Percentiles rank a stretch among this genome's conserved stretches.
These are phyloP conservation scores for Apodospora peruviana DNA, from an alignment of 495 filamentous ascomycete genomes.

Conservation along the genomic window DNA sequence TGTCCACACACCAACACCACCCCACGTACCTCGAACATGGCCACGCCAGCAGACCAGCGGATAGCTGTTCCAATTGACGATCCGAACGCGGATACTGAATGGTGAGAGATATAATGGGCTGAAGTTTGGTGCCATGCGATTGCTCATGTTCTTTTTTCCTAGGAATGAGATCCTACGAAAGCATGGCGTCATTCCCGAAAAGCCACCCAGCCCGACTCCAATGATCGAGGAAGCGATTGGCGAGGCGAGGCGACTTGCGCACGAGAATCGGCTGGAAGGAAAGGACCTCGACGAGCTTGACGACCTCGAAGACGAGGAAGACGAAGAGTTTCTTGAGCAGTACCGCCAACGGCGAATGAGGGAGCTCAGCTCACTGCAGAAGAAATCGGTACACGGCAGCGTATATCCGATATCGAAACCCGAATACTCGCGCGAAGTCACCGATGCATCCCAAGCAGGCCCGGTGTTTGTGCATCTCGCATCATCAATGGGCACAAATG, in stretches of 20 bases:
- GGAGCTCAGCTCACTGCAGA: slow-evolving; percentile 69
- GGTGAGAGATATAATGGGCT: slow-evolving; percentile 45
- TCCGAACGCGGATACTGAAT: slow-evolving; percentile 97
- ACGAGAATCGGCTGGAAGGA: slow-evolving; percentile 87
- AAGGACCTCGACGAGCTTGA: slow-evolving; percentile 91
- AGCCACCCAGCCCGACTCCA: slow-evolving; percentile 87
- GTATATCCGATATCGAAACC: slow-evolving; percentile 93
- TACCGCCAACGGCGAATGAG: slow-evolving; percentile 80
- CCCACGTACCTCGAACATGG: too few species aligned
- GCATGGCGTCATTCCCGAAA: slow-evolving; percentile 92
- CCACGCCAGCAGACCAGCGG: slow-evolving; percentile 60
- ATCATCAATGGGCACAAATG: slow-evolving; percentile 67
- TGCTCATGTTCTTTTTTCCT: slow-evolving; percentile 14
- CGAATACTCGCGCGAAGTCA: slow-evolving; percentile 89
- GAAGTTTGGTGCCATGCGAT: not conserved
- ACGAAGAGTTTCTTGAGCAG: slow-evolving; percentile 81
- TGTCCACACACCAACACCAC: too few species aligned
- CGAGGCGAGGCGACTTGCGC: slow-evolving; percentile 70
- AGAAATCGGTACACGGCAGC: slow-evolving; percentile 72
- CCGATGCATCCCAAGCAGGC: slow-evolving; percentile 69
- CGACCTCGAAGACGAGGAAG: slow-evolving; percentile 86
- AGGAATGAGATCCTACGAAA: slow-evolving; percentile 99
- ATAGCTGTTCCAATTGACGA: slow-evolving; percentile 81
- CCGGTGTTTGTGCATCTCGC: slow-evolving; percentile 83
- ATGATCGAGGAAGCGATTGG: slow-evolving; percentile 92